phyloP scores from a whole-genome alignment of 2,329 filamentous ascomycete species.

The Ophiostoma australiae region DNA sequence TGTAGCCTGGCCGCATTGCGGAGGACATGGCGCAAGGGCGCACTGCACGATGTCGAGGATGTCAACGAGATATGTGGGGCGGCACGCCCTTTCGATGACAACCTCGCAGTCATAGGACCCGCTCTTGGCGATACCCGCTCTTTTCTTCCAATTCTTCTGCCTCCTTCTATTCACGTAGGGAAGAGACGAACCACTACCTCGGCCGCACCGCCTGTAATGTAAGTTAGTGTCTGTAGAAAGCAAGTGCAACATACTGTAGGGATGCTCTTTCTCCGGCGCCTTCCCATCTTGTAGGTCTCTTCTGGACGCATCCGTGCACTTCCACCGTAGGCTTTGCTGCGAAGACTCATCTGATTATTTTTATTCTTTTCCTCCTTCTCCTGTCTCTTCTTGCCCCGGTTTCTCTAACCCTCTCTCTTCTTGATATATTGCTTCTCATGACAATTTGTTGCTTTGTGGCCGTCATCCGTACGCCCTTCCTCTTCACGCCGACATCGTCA shows the following conservation, averaged over 20 bases:
- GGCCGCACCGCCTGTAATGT: conserved; percentile 2
- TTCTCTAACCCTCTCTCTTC: conserved; percentile 2
- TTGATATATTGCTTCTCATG: neutral
- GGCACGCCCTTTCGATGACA: conserved; percentile 26
- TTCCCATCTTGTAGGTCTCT: neutral
- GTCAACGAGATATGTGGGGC: conserved; percentile 21
- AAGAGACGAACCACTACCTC: conserved; percentile 4
- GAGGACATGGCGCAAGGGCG: conserved; percentile 11
- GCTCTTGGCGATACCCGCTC: conserved; percentile 14
- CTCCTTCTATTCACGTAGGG: conserved; percentile 19
- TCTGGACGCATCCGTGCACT: neutral
- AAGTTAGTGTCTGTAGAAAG: neutral
- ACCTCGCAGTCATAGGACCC: conserved; percentile 20
- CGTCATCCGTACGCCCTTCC: neutral
- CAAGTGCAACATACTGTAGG: neutral
- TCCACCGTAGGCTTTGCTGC: neutral
- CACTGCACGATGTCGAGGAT: neutral
- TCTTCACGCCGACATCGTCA: neutral
- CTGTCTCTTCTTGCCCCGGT: neutral
- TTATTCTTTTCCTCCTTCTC: neutral
- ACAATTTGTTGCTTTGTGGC: neutral
- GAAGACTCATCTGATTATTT: neutral
- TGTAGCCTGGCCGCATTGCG: neutral
- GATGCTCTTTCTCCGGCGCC: neutral
- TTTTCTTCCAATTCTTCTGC: conserved; percentile 17